Evolutionary conservation across 805 yeast species (phyloP), one percentile per base, ranked within the genome.

Genomic region (Yarrowia deformans): DNA sequence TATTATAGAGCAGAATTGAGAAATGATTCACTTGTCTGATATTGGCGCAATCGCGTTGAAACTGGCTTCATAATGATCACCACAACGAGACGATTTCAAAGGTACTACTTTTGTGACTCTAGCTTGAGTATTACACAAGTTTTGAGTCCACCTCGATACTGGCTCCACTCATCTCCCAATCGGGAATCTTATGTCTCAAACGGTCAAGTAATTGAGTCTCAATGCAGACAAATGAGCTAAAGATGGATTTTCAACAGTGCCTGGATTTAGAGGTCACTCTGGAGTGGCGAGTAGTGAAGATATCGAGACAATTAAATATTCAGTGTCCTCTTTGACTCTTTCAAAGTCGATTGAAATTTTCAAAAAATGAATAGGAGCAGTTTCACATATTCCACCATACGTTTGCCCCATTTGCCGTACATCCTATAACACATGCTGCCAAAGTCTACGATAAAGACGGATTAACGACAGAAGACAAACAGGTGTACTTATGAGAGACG

Each of bases 201-300:
- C 2, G 3, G 54, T 49, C 50, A 49, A 49, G 19, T 49, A 49
- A 49, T n/a, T n/a, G 7, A 8, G 54, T 49, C 54, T 39, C 19
- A 49, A 32, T 7, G 12, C 9, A 12, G 54, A 32, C 37, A 10
- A 16, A 32, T 32, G 32, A 14, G 54, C 6, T 32, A 32, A 49
- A n/a, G 54, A 29, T 16, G 52, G 14, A 13, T 29, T 48, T 48
- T 29, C 13, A 37, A 48, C 52, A 48, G 12, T 14, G 8, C 10
- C 4, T 4, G 29, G 29, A 4, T 23, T 23, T 23, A 23, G 29
- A 4, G 29, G 29, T 23, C 3, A 4, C 4, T 23, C 4, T 23
- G 29, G 29, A 4, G 29, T 23, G 29, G 29, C 29, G 29, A 23
- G 4, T 23, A 23, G 29, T 23, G 29, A 4, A 23, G 29, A 4